A percentile compares a stretch with the other conserved stretches of the same genome.
These are phyloP conservation scores for Elongisporangium anandrum DNA, from an alignment of 352 stramenopile species.

Conservation along the genomic window DNA sequence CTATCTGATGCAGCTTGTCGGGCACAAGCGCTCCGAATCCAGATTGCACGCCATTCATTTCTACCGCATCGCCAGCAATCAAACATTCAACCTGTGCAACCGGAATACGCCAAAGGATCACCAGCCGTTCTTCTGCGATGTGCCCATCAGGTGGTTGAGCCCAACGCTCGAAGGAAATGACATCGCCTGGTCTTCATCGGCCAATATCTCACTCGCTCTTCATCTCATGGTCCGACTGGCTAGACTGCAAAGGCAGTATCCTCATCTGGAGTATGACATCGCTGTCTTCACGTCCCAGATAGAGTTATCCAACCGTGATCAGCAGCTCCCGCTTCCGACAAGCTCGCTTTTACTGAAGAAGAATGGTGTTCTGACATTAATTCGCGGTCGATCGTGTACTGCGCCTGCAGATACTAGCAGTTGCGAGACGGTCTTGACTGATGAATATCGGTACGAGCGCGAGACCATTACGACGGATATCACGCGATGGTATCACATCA, in stretches of 20 bases:
- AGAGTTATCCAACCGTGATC: slow-evolving; percentile 7
- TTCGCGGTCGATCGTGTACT: slow-evolving; percentile 24
- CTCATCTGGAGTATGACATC: slow-evolving; percentile 20
- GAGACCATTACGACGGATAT: slow-evolving; percentile 27
- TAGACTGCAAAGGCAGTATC: slow-evolving; percentile 16
- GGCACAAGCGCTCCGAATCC: slow-evolving; percentile 4
- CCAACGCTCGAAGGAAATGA: slow-evolving; percentile 11
- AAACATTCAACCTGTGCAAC: neutral
- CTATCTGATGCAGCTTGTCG: slow-evolving; percentile 20
- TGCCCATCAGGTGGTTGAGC: slow-evolving; percentile 11
- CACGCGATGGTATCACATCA: slow-evolving; percentile 20
- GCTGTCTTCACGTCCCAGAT: slow-evolving; percentile 12
- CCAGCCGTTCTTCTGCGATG: neutral
- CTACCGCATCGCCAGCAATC: neutral
- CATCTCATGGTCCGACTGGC: neutral
- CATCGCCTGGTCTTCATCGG: neutral
- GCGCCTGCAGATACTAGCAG: too few relatives aligned
- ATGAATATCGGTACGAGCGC: slow-evolving; percentile 57
- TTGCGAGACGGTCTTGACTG: slow-evolving; percentile 29
- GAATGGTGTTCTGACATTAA: slow-evolving; percentile 26
- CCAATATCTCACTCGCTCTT: slow-evolving; percentile 2
- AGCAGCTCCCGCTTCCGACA: neutral
- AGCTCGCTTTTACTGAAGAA: slow-evolving; percentile 5
- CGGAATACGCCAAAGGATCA: slow-evolving; percentile 2
- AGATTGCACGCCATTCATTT: neutral